A percentile compares a stretch with the other conserved stretches of the same genome.
These are phyloP conservation scores for Trypanosoma brucei DNA, from an alignment of 208 protist genomes.

Conservation along the genomic window DNA sequence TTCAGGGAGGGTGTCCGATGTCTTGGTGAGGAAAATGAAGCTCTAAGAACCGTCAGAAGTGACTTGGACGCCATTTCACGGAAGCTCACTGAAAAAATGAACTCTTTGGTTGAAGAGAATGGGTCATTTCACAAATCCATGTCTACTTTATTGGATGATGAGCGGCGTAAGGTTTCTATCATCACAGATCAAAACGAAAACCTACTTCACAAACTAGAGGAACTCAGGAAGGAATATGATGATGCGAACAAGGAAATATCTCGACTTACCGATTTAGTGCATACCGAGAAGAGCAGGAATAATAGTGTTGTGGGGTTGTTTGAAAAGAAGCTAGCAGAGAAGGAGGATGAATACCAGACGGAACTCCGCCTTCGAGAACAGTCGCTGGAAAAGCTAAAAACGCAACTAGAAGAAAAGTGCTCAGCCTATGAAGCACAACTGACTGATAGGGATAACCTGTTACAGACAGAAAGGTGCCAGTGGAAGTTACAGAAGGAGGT, in stretches of 20 bases:
- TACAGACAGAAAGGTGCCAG: slow-evolving; percentile 9
- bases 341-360: slow-evolving; percentile 8
- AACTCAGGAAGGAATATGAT: slow-evolving; percentile 10
- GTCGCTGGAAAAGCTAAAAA: slow-evolving; percentile 11
- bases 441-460: slow-evolving; percentile 8
- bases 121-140: slow-evolving; percentile 1
- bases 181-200: slow-evolving; percentile 10
- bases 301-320: slow-evolving; percentile 7
- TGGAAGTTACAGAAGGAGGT: slow-evolving; percentile 12
- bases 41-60: slow-evolving; percentile 5
- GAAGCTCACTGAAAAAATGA: slow-evolving; percentile 12
- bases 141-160: slow-evolving; percentile 11
- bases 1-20: slow-evolving; percentile 15
- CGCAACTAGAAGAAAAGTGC: slow-evolving; percentile 5
- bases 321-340: slow-evolving; percentile 10
- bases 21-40: slow-evolving; percentile 16
- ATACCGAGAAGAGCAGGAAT: slow-evolving; percentile 8
- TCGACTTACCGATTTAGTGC: slow-evolving; percentile 15
- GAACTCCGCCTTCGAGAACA: slow-evolving; percentile 19
- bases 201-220: slow-evolving; percentile 12
- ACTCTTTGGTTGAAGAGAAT: slow-evolving; percentile 14
- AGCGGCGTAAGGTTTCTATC: slow-evolving; percentile 4
- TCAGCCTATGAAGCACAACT: slow-evolving; percentile 1
- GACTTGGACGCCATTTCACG: slow-evolving; percentile 6
- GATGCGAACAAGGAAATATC: slow-evolving; percentile 4